These are phyloP conservation scores for Coemansia sp. DNA, from an alignment of 192 early-diverging fungal species.

Conservation along the genomic window DNA sequence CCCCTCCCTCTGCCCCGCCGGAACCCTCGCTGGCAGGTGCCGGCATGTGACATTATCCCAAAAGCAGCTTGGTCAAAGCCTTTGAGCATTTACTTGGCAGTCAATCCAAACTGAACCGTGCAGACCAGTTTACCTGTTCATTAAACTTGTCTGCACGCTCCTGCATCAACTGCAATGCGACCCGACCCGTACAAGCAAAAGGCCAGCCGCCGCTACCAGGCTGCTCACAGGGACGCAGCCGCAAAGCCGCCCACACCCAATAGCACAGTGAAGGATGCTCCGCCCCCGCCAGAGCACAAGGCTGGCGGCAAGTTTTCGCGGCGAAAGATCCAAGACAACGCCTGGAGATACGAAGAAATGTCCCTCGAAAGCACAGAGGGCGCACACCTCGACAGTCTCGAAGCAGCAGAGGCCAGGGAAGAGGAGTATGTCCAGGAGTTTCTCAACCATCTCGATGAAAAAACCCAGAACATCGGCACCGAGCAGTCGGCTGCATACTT, in stretches of 20 bases:
- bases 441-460: conserved; percentile 24
- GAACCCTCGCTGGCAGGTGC: too few relatives aligned
- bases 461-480: conserved; percentile 5
- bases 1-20: too few relatives aligned
- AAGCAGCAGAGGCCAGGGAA: conserved; percentile 14
- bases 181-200: conserved; percentile 50
- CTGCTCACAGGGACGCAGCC: neutral
- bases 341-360: conserved; percentile 16
- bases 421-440: conserved; percentile 22
- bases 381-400: neutral
- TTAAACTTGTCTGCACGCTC: neutral
- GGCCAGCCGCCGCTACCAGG: conserved; percentile 43
- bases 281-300: neutral
- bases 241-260: neutral
- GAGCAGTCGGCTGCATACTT: conserved; percentile 32
- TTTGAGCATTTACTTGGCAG: too few relatives aligned
- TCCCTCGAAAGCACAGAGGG: neutral
- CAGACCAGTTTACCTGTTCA: too few relatives aligned
- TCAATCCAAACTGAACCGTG: too few relatives aligned
- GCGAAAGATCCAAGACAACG: conserved; percentile 23
- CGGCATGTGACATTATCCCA: neutral
- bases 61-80: neutral
- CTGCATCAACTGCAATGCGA: conserved; percentile 18
- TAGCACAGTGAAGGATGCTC: neutral
- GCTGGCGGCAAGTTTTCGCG: conserved; percentile 11